A percentile compares a stretch with the other conserved stretches of the same genome.
Evolutionary conservation across 352 stramenopile genomes (phyloP).

Genomic region (Globisporangium spiculum): DNA sequence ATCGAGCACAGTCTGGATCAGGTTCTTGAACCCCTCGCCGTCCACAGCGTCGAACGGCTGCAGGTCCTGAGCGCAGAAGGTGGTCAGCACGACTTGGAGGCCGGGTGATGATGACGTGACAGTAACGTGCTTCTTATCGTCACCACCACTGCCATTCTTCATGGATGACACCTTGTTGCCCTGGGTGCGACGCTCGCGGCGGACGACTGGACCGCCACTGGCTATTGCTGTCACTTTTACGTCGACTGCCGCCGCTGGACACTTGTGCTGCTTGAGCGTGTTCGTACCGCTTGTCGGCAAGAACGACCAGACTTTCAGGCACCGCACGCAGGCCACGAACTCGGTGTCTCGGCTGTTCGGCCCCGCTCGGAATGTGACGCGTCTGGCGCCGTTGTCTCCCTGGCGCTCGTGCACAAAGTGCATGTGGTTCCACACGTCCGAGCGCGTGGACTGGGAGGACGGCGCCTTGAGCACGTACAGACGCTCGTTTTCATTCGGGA

Average conservation of each 20-base stretch:
- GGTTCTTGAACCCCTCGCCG: neutral
- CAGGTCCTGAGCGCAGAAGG: slow-evolving; percentile 1
- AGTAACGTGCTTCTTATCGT: neutral
- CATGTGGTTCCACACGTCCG: neutral
- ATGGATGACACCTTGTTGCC: neutral
- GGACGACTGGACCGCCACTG: neutral
- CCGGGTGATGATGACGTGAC: neutral
- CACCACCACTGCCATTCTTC: neutral
- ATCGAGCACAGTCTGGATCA: slow-evolving; percentile 5
- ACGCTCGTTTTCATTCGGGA: neutral
- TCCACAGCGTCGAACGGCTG: neutral
- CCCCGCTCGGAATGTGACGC: neutral
- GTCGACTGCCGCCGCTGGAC: neutral
- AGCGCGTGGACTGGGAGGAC: neutral
- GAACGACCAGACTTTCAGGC: neutral
- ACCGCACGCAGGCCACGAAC: slow-evolving; percentile 7
- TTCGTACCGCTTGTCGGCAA: neutral
- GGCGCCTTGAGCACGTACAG: slow-evolving; percentile 3
- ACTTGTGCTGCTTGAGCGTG: slow-evolving; percentile 8
- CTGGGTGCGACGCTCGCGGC: neutral
- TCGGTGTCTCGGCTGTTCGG: neutral
- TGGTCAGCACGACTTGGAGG: neutral
- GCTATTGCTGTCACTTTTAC: neutral
- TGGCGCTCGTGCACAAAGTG: slow-evolving; percentile 2
- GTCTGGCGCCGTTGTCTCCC: neutral